A percentile compares a stretch with the other conserved stretches of the same genome.
phyloP scores from a whole-genome alignment of 2,329 filamentous ascomycete genomes.

The Didymella segeticola region DNA sequence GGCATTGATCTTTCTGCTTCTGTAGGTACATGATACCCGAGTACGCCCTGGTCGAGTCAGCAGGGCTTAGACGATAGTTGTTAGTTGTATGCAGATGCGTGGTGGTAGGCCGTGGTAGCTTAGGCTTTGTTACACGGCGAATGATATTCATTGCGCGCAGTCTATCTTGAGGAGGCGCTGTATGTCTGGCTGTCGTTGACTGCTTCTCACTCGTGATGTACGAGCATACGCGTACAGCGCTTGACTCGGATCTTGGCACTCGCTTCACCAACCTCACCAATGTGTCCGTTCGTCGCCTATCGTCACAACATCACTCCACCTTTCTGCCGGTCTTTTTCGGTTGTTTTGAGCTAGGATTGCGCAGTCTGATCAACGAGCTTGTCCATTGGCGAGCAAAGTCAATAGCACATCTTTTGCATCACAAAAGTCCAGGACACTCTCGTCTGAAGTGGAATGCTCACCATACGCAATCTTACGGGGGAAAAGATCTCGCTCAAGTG shows the following conservation, averaged over 20 bases:
- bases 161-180: background rate
- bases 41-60: constrained; percentile 17
- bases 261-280: constrained; percentile 1
- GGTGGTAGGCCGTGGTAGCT: constrained; percentile 1
- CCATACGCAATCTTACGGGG: constrained; percentile 81
- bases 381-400: too few species aligned
- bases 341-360: background rate
- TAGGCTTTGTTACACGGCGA: constrained; percentile 1
- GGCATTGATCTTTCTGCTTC: constrained; percentile 24
- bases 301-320: background rate
- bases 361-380: background rate
- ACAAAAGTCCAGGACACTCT: too few species aligned
- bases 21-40: constrained; percentile 41
- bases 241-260: constrained; percentile 8
- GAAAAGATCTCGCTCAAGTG: constrained; percentile 74
- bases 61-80: constrained; percentile 4
- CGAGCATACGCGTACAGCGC: background rate
- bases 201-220: background rate
- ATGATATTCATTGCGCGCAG: constrained; percentile 7
- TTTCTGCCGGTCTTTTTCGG: background rate
- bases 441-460: constrained; percentile 52
- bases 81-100: constrained; percentile 7
- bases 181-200: background rate
- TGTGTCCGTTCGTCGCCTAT: background rate
- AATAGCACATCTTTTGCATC: background rate